Evolutionary conservation across 2,329 filamentous ascomycete species (phyloP), one percentile per base, ranked within the genome.

Genomic region (Fusarium subtropicale): DNA sequence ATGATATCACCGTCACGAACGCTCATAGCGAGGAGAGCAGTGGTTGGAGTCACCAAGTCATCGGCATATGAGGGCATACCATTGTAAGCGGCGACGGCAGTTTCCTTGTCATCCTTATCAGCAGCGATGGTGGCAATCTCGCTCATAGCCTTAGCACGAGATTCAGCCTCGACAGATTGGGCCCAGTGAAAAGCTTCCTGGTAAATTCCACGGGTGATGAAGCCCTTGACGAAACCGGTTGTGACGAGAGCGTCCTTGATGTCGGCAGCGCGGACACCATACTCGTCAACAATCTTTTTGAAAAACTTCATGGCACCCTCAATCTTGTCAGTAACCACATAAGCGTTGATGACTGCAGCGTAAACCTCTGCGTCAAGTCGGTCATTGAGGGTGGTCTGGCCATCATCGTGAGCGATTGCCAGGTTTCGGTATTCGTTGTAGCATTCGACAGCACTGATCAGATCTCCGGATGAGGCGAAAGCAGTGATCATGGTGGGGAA

Each of bases 401-500:
- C 94, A 39, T 86, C 88, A 78, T 97, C 92, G 77, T 96, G 88
- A 39, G 91, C 90, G 54, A 98, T 88, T n/a, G 95, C 94, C 42
- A 97, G 85, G 46, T 89, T 88, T 76, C 93, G 93, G 85, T 98
- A 98, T 80, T 97, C 93, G 69, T 97, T 95, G 81, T 97, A 99
- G 80, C 93, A 94, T 78, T 97, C 94, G 9, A 98, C 92, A 22
- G 94, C 96, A 72, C 92, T 97, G 74, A 90, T 86, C 45, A 98
- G 82, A 77, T 98, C 94, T 51, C 94, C 92, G 13, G 87, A 87
- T 42, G 88, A 87, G 64, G 93, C 93, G 76, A 97, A 98, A 1
- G 94, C 94, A n/a, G 92, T 90, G 78, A 99, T 97, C 92, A 99
- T 97, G 20, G 91, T 87, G 2, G 94, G 92, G 81, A 97, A 98